These are phyloP conservation scores for Spiraea crenata DNA, from an alignment of 331 rosid genomes.

Conservation along the genomic window DNA sequence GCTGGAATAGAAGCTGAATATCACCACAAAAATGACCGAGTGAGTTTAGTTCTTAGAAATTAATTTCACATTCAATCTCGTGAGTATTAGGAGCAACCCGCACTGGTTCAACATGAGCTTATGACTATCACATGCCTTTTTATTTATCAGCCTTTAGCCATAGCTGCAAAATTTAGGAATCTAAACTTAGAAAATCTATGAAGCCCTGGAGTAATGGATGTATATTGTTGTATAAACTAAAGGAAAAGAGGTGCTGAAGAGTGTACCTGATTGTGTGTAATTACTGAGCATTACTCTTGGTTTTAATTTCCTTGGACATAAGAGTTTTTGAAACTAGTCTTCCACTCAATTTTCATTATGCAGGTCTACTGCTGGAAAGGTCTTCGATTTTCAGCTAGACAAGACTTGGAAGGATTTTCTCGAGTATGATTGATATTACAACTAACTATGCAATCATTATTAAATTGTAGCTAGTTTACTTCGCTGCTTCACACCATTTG, in stretches of 20 bases:
- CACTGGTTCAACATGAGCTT: neutral
- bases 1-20: constrained; percentile 95
- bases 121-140: too few relatives aligned
- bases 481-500: constrained; percentile 3
- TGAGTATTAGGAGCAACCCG: too few relatives aligned
- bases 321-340: neutral
- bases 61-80: neutral
- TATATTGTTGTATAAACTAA: too few relatives aligned
- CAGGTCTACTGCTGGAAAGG: constrained; percentile 99
- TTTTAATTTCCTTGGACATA: neutral
- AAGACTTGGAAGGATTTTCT: constrained; percentile 96
- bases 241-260: too few relatives aligned
- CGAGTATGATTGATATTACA: constrained; percentile 43
- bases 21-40: constrained; percentile 83
- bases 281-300: neutral
- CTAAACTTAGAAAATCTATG: too few relatives aligned
- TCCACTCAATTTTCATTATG: constrained; percentile 24
- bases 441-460: neutral
- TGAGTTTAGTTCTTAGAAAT: constrained; percentile 24
- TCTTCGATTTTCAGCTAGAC: constrained; percentile 89
- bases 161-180: too few relatives aligned
- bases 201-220: too few relatives aligned
- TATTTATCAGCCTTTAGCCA: too few relatives aligned
- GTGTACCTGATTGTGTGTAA: too few relatives aligned
- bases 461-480: neutral